phyloP scores from a whole-genome alignment of 805 yeast species.

The Starmerella floris region DNA sequence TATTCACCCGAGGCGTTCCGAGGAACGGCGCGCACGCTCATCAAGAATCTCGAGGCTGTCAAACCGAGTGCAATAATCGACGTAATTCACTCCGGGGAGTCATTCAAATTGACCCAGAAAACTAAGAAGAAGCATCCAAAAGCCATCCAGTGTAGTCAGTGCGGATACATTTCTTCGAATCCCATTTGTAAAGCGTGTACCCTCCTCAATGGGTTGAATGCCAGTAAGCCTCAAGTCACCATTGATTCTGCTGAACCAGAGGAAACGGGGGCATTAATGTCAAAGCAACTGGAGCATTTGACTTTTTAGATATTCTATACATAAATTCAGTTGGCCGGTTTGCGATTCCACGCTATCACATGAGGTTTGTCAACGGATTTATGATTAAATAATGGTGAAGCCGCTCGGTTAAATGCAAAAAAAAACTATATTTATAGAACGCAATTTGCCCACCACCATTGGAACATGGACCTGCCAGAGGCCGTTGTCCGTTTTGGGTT shows the following conservation, averaged over 20 bases:
- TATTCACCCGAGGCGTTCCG: constrained; percentile 98
- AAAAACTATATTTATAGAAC: too few relatives aligned
- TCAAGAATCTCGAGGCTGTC: constrained; percentile 79
- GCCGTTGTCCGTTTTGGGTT: too few relatives aligned
- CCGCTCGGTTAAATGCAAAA: too few relatives aligned
- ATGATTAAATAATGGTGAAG: too few relatives aligned
- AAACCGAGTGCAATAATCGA: constrained; percentile 90
- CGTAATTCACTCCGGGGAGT: constrained; percentile 85
- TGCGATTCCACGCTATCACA: not conserved
- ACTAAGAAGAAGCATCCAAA: constrained; percentile 16
- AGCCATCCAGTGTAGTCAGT: constrained; percentile 51
- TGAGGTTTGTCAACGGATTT: not conserved
- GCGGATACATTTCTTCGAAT: constrained; percentile 87
- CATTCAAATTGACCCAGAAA: constrained; percentile 15
- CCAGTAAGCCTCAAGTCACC: constrained; percentile 50
- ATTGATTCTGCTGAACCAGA: constrained; percentile 54
- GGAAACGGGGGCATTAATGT: constrained; percentile 30
- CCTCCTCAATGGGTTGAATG: constrained; percentile 69
- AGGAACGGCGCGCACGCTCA: constrained; percentile 87
- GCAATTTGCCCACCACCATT: too few relatives aligned
- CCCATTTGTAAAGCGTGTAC: constrained; percentile 86
- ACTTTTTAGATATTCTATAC: constrained; percentile 33
- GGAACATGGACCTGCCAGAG: too few relatives aligned
- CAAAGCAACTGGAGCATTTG: constrained; percentile 26
- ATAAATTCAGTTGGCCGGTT: not conserved